Percentiles rank a stretch among this genome's conserved stretches.
Evolutionary conservation across 352 stramenopile species (phyloP).

Genomic region (Globisporangium mamillatum): DNA sequence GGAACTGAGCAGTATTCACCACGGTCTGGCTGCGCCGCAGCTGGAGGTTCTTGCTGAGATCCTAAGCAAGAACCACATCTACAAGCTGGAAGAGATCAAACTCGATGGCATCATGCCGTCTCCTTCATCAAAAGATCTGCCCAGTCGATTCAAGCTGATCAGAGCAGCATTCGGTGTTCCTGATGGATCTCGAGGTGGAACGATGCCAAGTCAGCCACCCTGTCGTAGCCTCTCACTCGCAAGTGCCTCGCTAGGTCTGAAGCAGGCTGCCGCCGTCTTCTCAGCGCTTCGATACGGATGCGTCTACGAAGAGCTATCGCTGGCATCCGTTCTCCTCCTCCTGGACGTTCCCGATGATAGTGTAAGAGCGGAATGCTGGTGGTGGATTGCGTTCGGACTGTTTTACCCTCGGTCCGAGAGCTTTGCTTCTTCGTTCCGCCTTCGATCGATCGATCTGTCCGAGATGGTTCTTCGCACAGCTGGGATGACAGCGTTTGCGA

Average conservation of each 20-base stretch:
- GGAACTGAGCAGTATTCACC: background rate
- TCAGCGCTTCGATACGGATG: slow-evolving; percentile 1
- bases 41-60: background rate
- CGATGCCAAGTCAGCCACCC: background rate
- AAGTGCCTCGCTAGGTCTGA: background rate
- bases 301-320: background rate
- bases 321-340: background rate
- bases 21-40: background rate
- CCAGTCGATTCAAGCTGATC: background rate
- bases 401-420: background rate
- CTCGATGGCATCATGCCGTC: background rate
- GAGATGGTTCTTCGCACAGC: background rate
- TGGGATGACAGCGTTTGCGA: background rate
- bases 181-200: too few relatives aligned
- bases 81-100: background rate
- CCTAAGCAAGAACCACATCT: slow-evolving; percentile 1
- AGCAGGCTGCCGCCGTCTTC: background rate
- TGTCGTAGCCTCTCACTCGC: background rate
- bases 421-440: background rate
- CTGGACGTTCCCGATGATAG: background rate
- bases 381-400: background rate
- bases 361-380: background rate
- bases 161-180: background rate
- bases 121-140: background rate
- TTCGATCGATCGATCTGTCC: background rate